Conservation (phyloP, 164 flowering plant species). For the Amborella trichopoda region DNA sequence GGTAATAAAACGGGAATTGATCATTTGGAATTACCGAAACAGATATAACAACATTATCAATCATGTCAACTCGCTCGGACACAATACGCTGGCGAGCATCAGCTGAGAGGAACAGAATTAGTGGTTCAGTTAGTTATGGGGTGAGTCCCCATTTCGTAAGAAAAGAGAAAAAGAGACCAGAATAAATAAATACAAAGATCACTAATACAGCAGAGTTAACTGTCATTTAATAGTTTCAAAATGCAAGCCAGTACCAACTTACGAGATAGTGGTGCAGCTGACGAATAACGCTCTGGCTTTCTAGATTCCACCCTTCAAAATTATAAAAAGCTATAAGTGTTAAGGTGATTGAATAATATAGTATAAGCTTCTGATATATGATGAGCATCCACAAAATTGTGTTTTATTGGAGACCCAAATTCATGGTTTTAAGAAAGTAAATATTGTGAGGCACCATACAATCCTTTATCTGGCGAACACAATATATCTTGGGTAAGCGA, state of each 20-base stretch:
- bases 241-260: too few relatives aligned
- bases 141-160: neutral
- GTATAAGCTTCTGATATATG: too few relatives aligned
- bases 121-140: too few relatives aligned
- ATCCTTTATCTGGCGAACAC: too few relatives aligned
- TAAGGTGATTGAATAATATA: too few relatives aligned
- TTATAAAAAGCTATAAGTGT: neutral
- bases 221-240: neutral
- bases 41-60: slow-evolving; percentile 81
- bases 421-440: too few relatives aligned
- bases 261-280: slow-evolving; percentile 98
- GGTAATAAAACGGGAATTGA: slow-evolving; percentile 4
- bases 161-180: neutral
- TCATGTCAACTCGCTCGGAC: slow-evolving; percentile 88
- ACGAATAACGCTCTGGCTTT: slow-evolving; percentile 97
- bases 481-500: too few relatives aligned
- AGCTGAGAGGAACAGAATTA: too few relatives aligned
- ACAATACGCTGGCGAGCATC: slow-evolving; percentile 96
- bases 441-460: too few relatives aligned
- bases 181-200: neutral
- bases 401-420: too few relatives aligned
- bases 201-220: neutral
- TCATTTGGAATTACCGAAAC: slow-evolving; percentile 51
- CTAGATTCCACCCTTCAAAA: slow-evolving; percentile 93
- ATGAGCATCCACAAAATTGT: too few relatives aligned